Conservation (phyloP, 75 land plant species). For the Cunninghamia lanceolata region DNA sequence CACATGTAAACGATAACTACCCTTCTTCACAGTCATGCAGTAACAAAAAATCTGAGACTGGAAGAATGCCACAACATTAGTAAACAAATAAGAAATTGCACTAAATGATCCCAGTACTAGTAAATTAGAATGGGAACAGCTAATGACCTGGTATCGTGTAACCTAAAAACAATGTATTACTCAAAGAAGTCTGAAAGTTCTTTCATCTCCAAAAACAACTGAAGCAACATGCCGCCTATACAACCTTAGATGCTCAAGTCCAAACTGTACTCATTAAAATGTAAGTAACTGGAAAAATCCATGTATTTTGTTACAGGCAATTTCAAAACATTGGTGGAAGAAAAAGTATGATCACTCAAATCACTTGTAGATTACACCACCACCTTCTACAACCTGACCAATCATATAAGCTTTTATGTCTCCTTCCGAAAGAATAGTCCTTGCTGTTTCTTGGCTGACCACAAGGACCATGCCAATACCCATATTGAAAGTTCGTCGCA, state of each 20-base stretch:
- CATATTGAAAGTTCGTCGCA: slow-evolving; percentile 96
- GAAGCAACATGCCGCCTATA: background rate
- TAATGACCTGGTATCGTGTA: background rate
- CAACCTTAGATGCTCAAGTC: background rate
- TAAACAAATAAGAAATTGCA: background rate
- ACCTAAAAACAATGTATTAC: background rate
- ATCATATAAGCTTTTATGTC: slow-evolving; percentile 39
- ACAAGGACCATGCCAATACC: slow-evolving; percentile 98
- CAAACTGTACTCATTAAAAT: background rate
- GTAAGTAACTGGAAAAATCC: background rate
- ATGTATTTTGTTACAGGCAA: background rate
- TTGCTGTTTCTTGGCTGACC: slow-evolving; percentile 48
- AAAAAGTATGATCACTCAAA: background rate
- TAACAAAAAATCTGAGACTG: background rate
- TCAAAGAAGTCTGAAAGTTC: background rate
- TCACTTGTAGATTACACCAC: slow-evolving; percentile 62
- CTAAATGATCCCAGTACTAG: background rate
- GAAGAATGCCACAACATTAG: background rate
- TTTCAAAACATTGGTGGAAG: background rate
- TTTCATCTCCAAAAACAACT: background rate
- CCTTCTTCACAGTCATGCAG: background rate
- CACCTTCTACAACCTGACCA: slow-evolving; percentile 74
- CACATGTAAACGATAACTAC: background rate
- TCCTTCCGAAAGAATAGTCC: slow-evolving; percentile 41
- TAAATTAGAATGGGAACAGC: background rate